Evolutionary conservation across 2,329 filamentous ascomycete species (phyloP).

Genomic region (Diplodia seriata): DNA sequence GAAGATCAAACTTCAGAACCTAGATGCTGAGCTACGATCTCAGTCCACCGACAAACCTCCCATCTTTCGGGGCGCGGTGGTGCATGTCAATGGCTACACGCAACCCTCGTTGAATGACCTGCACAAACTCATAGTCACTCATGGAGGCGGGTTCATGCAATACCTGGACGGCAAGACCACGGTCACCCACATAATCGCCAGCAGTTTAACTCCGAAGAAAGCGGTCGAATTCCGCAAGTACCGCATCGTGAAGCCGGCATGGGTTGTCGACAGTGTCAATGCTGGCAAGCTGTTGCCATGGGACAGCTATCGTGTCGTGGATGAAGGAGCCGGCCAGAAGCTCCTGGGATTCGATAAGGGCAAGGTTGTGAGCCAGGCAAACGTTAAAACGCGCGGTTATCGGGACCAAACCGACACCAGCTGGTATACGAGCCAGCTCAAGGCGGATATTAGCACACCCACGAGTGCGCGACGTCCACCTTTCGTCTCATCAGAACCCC

Average conservation of each 20-base stretch:
- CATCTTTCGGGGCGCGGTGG: slow-evolving; percentile 90
- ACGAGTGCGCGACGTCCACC: slow-evolving; percentile 38
- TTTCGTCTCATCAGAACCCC: slow-evolving; percentile 40
- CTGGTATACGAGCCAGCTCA: slow-evolving; percentile 80
- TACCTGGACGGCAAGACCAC: slow-evolving; percentile 94
- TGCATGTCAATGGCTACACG: slow-evolving; percentile 94
- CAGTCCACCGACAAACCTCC: slow-evolving; percentile 72
- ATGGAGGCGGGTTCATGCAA: slow-evolving; percentile 95
- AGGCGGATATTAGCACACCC: slow-evolving; percentile 43
- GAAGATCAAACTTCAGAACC: slow-evolving; percentile 95
- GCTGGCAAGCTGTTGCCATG: slow-evolving; percentile 84
- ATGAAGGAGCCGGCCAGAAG: slow-evolving; percentile 83
- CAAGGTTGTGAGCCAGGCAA: slow-evolving; percentile 70
- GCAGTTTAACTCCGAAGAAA: slow-evolving; percentile 90
- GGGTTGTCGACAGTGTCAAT: slow-evolving; percentile 88
- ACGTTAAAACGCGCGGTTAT: slow-evolving; percentile 69
- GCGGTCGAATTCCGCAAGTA: slow-evolving; percentile 85
- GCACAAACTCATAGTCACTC: slow-evolving; percentile 83
- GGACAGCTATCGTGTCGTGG: slow-evolving; percentile 82
- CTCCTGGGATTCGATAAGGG: slow-evolving; percentile 70
- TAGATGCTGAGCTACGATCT: slow-evolving; percentile 81
- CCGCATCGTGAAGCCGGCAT: slow-evolving; percentile 90
- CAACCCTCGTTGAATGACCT: slow-evolving; percentile 91
- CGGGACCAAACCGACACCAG: slow-evolving; percentile 80
- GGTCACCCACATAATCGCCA: slow-evolving; percentile 95